phyloP scores from a whole-genome alignment of 2,329 filamentous ascomycete species.

The Hymenoscyphus infarciens region DNA sequence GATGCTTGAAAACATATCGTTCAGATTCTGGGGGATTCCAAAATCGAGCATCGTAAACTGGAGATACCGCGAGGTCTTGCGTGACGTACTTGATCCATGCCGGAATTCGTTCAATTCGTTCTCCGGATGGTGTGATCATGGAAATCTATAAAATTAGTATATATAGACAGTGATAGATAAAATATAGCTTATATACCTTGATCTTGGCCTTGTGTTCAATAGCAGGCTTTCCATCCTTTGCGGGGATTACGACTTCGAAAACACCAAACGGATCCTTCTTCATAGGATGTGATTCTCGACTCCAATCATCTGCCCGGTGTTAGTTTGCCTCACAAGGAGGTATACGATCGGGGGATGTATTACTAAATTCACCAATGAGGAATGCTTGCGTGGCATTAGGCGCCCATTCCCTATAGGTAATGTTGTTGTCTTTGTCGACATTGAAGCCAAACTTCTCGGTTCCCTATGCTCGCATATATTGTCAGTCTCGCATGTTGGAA shows the following conservation, averaged over 20 bases:
- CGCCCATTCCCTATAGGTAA: conserved; percentile 93
- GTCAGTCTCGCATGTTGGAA: neutral
- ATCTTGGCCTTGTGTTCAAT: conserved; percentile 94
- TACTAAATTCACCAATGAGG: conserved; percentile 93
- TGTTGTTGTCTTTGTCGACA: conserved; percentile 75
- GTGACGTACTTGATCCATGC: conserved; percentile 98
- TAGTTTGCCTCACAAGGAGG: conserved; percentile 19
- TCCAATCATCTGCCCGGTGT: conserved; percentile 69
- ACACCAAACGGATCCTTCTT: conserved; percentile 79
- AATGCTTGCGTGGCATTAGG: conserved; percentile 82
- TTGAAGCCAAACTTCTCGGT: conserved; percentile 85
- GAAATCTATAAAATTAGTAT: conserved; percentile 60
- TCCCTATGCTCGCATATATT: conserved; percentile 52
- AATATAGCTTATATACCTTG: conserved; percentile 58
- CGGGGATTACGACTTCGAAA: conserved; percentile 77
- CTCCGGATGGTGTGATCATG: conserved; percentile 72
- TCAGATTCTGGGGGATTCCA: conserved; percentile 85
- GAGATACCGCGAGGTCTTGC: conserved; percentile 84
- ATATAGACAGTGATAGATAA: neutral
- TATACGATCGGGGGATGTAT: conserved; percentile 21
- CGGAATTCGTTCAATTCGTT: conserved; percentile 82
- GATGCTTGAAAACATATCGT: conserved; percentile 80
- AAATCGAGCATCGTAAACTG: conserved; percentile 90
- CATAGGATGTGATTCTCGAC: conserved; percentile 80
- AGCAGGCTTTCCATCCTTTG: conserved; percentile 67